Evolutionary conservation across 306 rosid species (phyloP), one percentile per base, ranked within the genome.

Genomic region (Urtica urens): DNA sequence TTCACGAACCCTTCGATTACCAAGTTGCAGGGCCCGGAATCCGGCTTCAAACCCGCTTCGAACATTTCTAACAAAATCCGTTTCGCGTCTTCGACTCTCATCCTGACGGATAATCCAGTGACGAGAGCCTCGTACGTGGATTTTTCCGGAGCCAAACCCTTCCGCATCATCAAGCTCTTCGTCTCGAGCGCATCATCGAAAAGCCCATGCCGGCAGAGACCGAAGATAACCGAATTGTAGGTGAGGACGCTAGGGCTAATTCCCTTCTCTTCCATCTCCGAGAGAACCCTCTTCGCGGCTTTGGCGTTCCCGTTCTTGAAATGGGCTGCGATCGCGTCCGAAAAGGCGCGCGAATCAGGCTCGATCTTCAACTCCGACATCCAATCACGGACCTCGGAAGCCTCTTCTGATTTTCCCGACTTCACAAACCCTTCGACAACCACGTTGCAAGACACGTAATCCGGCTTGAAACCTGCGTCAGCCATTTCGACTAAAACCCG

Each of bases 251-350:
- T 67, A 3, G 74, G 81, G 50, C 29, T 50, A 41, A 55, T 60
- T 1, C 74, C 77, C 45, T 64, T 78, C 58, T 60, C 70, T 55
- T 40, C 67, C 84, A 78, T 78, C 59, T 70, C 78, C 37, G 19
- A 20, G 15, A 71, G 51, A 18, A 62, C 61, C 57, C 53, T 68
- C 55, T 38, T 71, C 3, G 53, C 78, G 61, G 53, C 58, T 22
- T 40, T 29, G n/a, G 51, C 62, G 59, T 65, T 66, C 29, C 78
- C 78, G 23, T 40, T 56, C 61, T 69, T 68, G 47, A 63, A 64
- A 41, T 74, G 69, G 12, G 81, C 86, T 18, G 37, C 53, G 42
- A 74, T 59, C 38, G 65, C 70, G 55, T 46, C 55, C 14, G 76
- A 40, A 33, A 74, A 74, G 23, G 76, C 72, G 25, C 59, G 52